Evolutionary conservation across 2,329 filamentous ascomycete genomes (phyloP).

Genomic region (Epichloe scottii): DNA sequence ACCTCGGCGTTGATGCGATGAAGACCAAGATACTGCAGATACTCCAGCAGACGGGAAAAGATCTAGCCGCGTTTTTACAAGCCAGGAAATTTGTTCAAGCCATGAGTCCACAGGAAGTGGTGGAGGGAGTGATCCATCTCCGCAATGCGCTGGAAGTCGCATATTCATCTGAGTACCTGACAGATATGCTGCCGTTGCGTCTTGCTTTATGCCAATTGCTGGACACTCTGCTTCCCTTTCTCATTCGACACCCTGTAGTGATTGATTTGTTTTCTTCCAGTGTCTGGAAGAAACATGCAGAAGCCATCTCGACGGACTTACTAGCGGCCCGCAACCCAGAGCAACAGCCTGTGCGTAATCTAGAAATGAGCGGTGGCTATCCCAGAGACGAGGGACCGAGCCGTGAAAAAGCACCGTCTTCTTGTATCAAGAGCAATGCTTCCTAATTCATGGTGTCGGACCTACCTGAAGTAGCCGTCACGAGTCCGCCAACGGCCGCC

Average conservation of each 20-base stretch:
- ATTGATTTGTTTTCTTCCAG: conserved; percentile 12
- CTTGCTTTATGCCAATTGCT: conserved; percentile 19
- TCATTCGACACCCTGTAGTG: conserved; percentile 14
- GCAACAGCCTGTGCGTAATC: not conserved
- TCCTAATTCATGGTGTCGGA: not conserved
- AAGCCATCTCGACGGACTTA: conserved; percentile 16
- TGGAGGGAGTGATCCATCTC: conserved; percentile 15
- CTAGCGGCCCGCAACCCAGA: conserved; percentile 5
- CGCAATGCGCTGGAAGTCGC: conserved; percentile 18
- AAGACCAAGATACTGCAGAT: conserved; percentile 15
- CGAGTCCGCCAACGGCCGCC: not conserved
- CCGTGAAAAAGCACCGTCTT: not conserved
- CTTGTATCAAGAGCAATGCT: not conserved
- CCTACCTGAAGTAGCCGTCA: not conserved
- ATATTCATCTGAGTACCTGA: conserved; percentile 11
- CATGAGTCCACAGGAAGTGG: conserved; percentile 11
- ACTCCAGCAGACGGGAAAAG: conserved; percentile 14
- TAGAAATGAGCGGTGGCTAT: not conserved
- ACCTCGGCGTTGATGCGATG: conserved; percentile 17
- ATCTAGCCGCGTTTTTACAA: conserved; percentile 12
- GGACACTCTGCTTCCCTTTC: conserved; percentile 12
- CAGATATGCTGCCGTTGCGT: conserved; percentile 19
- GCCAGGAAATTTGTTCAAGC: conserved; percentile 6
- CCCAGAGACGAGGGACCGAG: not conserved
- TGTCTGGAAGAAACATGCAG: conserved; percentile 14